Evolutionary conservation across 768 basidiomycete genomes (phyloP).

Genomic region (Pleurotus tuoliensis): DNA sequence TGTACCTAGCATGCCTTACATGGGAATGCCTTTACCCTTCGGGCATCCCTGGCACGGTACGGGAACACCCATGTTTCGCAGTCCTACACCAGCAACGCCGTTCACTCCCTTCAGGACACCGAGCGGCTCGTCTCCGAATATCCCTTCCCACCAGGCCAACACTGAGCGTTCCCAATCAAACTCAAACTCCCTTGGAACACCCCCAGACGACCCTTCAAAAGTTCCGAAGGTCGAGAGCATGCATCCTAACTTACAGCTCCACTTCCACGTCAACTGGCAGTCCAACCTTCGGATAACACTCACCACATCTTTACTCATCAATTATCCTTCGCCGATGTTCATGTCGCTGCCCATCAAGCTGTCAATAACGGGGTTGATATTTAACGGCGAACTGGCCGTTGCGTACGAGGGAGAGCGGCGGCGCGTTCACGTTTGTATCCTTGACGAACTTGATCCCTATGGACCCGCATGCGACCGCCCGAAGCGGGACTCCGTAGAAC

Average conservation of each 20-base stretch:
- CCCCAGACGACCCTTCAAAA: constrained; percentile 13
- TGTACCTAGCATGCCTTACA: constrained; percentile 2
- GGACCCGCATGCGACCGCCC: constrained; percentile 58
- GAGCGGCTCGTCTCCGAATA: constrained; percentile 14
- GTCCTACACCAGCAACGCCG: constrained; percentile 30
- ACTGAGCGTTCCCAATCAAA: constrained; percentile 12
- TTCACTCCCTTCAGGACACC: constrained; percentile 18
- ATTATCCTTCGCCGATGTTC: constrained; percentile 94
- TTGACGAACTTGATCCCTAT: constrained; percentile 86
- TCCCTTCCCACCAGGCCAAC: constrained; percentile 11
- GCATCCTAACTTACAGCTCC: constrained; percentile 80
- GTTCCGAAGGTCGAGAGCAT: constrained; percentile 22
- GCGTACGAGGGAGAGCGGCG: constrained; percentile 85
- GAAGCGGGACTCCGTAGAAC: constrained; percentile 45
- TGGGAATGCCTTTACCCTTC: not conserved
- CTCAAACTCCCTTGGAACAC: constrained; percentile 5
- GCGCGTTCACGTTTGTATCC: constrained; percentile 82
- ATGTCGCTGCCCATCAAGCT: constrained; percentile 96
- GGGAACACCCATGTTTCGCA: constrained; percentile 27
- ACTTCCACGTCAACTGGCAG: constrained; percentile 81
- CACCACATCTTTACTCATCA: constrained; percentile 90
- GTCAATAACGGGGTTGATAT: constrained; percentile 84
- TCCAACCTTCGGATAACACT: constrained; percentile 87
- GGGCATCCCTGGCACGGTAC: constrained; percentile 22
- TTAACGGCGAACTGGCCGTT: constrained; percentile 83